Conservation (phyloP, 306 rosid genomes). For the Sindora glabra region DNA sequence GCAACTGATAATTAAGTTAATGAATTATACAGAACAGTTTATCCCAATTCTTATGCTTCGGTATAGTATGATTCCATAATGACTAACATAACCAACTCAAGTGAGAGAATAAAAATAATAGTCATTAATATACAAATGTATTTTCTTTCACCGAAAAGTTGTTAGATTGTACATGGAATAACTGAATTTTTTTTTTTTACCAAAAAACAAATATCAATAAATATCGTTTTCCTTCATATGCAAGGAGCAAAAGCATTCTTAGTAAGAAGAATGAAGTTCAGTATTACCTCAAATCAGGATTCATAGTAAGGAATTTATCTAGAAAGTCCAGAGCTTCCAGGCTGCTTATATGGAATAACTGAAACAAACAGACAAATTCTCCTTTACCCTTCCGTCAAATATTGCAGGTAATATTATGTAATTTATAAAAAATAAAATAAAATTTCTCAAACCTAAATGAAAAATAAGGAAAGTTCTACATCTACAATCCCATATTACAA, state of each 20-base stretch:
- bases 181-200: no score
- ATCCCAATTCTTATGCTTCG: background rate
- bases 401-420: background rate
- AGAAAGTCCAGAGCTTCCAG: slow-evolving; percentile 72
- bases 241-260: background rate
- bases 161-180: no score
- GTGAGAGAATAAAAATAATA: no score
- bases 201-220: background rate
- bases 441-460: background rate
- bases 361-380: slow-evolving; percentile 14
- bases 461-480: background rate
- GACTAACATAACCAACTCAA: background rate
- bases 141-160: no score
- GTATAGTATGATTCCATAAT: background rate
- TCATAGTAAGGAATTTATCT: slow-evolving; percentile 73
- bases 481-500: background rate
- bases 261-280: slow-evolving; percentile 3
- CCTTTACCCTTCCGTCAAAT: slow-evolving; percentile 14
- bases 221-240: background rate
- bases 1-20: background rate
- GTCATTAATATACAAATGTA: no score
- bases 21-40: background rate
- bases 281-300: slow-evolving; percentile 66
- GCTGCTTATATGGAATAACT: slow-evolving; percentile 64
- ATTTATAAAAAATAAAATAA: background rate